These are phyloP conservation scores for Blastomyces gilchristii DNA, from an alignment of 2,329 filamentous ascomycete species.

Conservation along the genomic window DNA sequence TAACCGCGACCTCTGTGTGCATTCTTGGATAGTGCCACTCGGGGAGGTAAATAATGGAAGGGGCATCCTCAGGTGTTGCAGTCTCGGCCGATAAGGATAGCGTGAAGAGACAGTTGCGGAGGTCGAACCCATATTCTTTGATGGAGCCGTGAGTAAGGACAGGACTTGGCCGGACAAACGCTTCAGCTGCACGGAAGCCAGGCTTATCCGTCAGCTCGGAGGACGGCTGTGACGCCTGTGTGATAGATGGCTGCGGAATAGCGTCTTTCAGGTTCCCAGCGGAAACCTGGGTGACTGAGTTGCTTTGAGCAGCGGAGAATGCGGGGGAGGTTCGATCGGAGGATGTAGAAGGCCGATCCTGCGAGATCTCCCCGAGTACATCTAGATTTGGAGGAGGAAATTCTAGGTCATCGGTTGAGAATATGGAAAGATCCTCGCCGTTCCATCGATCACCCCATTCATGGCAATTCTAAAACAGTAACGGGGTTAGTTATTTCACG, in stretches of 20 bases:
- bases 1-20: slow-evolving; percentile 61
- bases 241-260: slow-evolving; percentile 48
- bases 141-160: slow-evolving; percentile 64
- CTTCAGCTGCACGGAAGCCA: slow-evolving; percentile 83
- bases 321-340: slow-evolving; percentile 39
- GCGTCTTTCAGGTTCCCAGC: slow-evolving; percentile 66
- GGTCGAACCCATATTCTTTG: slow-evolving; percentile 65
- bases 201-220: slow-evolving; percentile 52
- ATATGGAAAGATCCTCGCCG: slow-evolving; percentile 89
- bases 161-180: slow-evolving; percentile 78
- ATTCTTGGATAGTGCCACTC: slow-evolving; percentile 84
- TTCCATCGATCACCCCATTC: slow-evolving; percentile 92
- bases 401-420: slow-evolving; percentile 68
- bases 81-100: slow-evolving; percentile 56
- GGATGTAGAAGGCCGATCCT: slow-evolving; percentile 29
- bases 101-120: slow-evolving; percentile 66
- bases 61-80: slow-evolving; percentile 51
- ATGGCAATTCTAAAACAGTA: slow-evolving; percentile 61
- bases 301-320: slow-evolving; percentile 44
- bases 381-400: slow-evolving; percentile 31
- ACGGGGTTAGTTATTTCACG: background rate
- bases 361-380: slow-evolving; percentile 23
- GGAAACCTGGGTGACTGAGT: slow-evolving; percentile 47
- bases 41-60: slow-evolving; percentile 77
- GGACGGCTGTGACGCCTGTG: slow-evolving; percentile 44